Percentiles rank a stretch among this genome's conserved stretches.
These are phyloP conservation scores for Nemophila menziesii DNA, from an alignment of 257 asterid species.

Conservation along the genomic window DNA sequence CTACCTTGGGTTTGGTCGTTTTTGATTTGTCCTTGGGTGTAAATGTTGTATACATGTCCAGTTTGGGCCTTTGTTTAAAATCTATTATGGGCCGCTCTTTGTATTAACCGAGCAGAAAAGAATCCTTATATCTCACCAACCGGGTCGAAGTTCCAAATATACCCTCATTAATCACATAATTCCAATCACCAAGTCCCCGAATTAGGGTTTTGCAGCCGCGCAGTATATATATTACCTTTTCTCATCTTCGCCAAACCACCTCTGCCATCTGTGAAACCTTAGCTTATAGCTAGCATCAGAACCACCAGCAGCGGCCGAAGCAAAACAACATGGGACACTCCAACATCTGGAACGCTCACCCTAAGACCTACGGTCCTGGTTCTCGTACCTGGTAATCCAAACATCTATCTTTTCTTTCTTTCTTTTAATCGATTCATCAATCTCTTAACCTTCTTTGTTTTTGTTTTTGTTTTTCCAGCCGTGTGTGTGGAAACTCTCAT, in stretches of 20 bases:
- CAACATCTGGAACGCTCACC: conserved; percentile 40
- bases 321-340: conserved; percentile 26
- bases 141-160: neutral
- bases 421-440: neutral
- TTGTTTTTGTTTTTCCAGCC: conserved; percentile 12
- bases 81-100: no score
- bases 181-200: neutral
- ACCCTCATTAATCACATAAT: neutral
- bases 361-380: conserved; percentile 39
- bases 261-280: neutral
- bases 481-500: conserved; percentile 30
- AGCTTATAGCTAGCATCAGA: no score
- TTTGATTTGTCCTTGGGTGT: no score
- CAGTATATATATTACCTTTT: neutral
- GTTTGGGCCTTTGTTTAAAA: no score
- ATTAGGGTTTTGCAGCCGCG: neutral
- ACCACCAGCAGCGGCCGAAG: neutral
- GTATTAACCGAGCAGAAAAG: no score
- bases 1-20: no score
- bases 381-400: conserved; percentile 26
- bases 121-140: no score
- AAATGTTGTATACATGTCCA: no score
- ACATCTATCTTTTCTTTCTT: neutral
- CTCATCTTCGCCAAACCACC: neutral
- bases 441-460: neutral